Evolutionary conservation across 139 green algal genomes (phyloP).

Genomic region (Chlorella sp.): DNA sequence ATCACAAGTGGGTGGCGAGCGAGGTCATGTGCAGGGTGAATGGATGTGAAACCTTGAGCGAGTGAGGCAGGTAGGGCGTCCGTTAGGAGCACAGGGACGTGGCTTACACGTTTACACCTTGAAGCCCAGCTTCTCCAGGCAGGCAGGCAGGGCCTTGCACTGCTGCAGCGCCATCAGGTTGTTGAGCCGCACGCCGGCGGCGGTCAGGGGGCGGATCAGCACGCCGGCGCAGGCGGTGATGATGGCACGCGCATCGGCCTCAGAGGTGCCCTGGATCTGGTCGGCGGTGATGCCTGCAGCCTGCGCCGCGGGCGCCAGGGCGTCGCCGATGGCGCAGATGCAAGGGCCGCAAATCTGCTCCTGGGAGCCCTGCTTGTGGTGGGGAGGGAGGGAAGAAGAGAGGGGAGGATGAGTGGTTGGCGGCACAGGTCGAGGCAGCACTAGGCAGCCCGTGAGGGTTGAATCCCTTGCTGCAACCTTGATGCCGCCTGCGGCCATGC

Average conservation of each 20-base stretch:
- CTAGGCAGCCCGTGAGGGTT: too few relatives aligned
- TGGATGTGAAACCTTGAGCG: too few relatives aligned
- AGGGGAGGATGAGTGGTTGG: too few relatives aligned
- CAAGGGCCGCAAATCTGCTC: constrained; percentile 3
- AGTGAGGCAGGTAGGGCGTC: too few relatives aligned
- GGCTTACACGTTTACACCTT: background rate
- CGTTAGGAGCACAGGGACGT: too few relatives aligned
- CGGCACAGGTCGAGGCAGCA: too few relatives aligned
- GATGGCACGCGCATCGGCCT: too few relatives aligned
- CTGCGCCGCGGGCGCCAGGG: background rate
- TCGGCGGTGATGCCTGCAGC: background rate
- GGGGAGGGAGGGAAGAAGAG: too few relatives aligned
- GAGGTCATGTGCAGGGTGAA: background rate
- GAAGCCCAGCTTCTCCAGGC: too few relatives aligned
- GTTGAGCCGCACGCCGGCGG: background rate
- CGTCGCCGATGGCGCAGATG: background rate
- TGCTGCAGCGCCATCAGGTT: constrained; percentile 4
- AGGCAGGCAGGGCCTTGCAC: too few relatives aligned
- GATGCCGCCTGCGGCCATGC: too few relatives aligned
- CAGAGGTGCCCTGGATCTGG: background rate
- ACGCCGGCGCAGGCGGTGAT: background rate
- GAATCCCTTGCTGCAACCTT: too few relatives aligned
- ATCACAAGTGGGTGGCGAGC: background rate
- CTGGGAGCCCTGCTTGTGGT: background rate
- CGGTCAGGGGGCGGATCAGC: background rate